Conservation (phyloP, 352 stramenopile genomes). For the Globisporangium ultimum region DNA sequence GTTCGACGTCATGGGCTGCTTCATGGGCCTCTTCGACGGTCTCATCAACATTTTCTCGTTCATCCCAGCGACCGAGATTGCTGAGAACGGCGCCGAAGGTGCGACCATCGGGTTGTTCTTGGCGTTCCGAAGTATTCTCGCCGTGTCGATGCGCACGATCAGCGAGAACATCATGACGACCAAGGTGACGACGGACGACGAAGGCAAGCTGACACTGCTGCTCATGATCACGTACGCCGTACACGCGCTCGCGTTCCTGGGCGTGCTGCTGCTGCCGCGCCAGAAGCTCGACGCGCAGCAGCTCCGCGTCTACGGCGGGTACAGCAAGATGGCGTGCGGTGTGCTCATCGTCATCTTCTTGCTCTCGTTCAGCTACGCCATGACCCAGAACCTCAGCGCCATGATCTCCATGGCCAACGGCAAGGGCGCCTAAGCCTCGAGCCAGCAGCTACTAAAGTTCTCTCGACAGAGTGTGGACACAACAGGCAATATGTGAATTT, state of each 20-base stretch:
- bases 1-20: conserved; percentile 45
- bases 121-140: conserved; percentile 15
- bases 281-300: conserved; percentile 72
- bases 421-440: conserved; percentile 1
- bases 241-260: conserved; percentile 43
- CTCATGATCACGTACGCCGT: conserved; percentile 59
- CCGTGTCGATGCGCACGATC: conserved; percentile 28
- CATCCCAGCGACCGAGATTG: conserved; percentile 48
- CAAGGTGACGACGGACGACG: background rate
- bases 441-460: background rate
- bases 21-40: conserved; percentile 53
- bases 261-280: conserved; percentile 33
- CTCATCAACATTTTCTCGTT: conserved; percentile 73
- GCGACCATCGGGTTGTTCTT: conserved; percentile 55
- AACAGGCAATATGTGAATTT: no score
- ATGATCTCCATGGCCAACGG: conserved; percentile 17
- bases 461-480: no score
- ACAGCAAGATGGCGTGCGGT: conserved; percentile 45
- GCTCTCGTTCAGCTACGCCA: conserved; percentile 57
- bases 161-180: conserved; percentile 27
- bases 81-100: conserved; percentile 65
- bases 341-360: conserved; percentile 54
- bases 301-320: conserved; percentile 57
- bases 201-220: conserved; percentile 23
- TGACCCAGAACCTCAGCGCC: conserved; percentile 15